Base-by-base conservation (phyloP, 352 stramenopile species). In the Pseudoperonospora humuli region DNA sequence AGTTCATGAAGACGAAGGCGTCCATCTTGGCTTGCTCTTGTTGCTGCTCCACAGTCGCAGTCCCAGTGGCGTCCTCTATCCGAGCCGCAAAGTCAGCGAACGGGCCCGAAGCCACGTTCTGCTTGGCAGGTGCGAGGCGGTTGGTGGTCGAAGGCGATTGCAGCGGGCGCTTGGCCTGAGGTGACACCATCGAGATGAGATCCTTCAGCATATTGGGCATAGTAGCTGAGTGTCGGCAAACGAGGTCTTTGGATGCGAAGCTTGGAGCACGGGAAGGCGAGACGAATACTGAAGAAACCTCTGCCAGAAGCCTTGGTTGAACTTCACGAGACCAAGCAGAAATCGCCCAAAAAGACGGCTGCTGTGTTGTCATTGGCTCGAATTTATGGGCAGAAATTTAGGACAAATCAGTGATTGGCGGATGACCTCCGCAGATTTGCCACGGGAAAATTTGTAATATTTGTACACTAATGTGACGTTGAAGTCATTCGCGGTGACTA, bases 121-220 rank as follows among this genome's bases (percentile, higher is more conserved):
- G 54, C 37, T 54, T 66, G 28, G 50, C 39, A 14, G 45, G 45
- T 27, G 56, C 50, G 19, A 58, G 53, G 21, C 48, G 60, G 35
- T 63, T 63, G 32, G 49, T 50, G 14, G 56, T 43, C 17, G 54
- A 60, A n/a, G 64, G 35, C 31, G 52, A 55, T 42, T 51, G 41
- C 41, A 57, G 39, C 41, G 43, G 50, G 38, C 62, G 61, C 62
- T 70, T 68, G 53, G 44, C 44, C 39, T 54, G 44, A 18, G 60
- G 48, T 14, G 50, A 54, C 44, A 70, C 37, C 45, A 60, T 58
- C 24, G 54, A 57, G 44, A 67, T 51, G 53, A 80, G 43, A 31
- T 77, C 70, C 65, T 61, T 63, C 20, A 79, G 52, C 26, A 57
- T 48, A 39, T 52, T 71, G 37, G 67, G 57, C 67, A 83, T 86